Conservation (phyloP, 805 yeast genomes). For the Ogataea trehalophila region DNA sequence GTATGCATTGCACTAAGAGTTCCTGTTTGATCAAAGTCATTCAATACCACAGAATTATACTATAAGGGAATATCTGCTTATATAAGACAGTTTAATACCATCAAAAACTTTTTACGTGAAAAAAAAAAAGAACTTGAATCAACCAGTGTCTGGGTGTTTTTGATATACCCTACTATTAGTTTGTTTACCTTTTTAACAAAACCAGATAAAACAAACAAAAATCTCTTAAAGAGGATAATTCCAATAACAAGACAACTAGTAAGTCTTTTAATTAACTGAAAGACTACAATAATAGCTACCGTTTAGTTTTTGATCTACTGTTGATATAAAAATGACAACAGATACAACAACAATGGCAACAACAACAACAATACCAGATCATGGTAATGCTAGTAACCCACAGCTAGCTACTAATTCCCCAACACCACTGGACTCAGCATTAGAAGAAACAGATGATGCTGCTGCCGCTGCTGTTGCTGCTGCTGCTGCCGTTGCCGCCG, state of each 20-base stretch:
- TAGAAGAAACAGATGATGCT: background rate
- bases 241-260: no score
- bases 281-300: background rate
- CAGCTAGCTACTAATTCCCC: constrained; percentile 5
- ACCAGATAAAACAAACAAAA: no score
- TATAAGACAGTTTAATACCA: constrained; percentile 3
- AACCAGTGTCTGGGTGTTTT: constrained; percentile 4
- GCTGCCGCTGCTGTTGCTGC: constrained; percentile 7
- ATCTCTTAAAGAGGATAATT: no score
- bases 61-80: no score
- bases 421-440: constrained; percentile 1
- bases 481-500: constrained; percentile 7
- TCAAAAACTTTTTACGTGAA: constrained; percentile 5
- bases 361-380: no score
- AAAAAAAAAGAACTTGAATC: background rate
- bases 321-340: background rate
- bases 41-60: no score
- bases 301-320: background rate
- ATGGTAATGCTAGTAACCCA: no score
- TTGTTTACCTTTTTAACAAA: background rate
- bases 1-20: no score
- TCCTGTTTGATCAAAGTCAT: no score
- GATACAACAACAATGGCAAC: background rate
- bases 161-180: background rate
- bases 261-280: no score